Base-by-base conservation (phyloP, 2,329 filamentous ascomycete species). In the Trichoderma aggressivum region DNA sequence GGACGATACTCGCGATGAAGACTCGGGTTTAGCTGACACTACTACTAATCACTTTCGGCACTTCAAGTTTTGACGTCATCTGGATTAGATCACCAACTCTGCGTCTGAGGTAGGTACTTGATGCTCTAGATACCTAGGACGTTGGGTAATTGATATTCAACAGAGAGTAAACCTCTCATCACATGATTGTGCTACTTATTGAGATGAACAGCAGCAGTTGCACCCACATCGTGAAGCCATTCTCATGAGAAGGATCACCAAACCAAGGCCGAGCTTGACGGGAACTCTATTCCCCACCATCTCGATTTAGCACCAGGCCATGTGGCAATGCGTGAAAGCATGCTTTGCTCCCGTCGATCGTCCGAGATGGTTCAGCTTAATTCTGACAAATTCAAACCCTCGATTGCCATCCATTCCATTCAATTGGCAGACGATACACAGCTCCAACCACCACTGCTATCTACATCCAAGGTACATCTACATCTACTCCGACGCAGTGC, bases 241-340 rank as follows among this genome's bases (percentile, higher is more conserved):
- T 53, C n/a, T 16, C 11, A 39, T 50, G 61, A 63, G 12, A 59
- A 53, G 8, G 10, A 21, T 53, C 5, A 6, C 12, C 18, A 32
- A 32, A 50, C n/a, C 14, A 16, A 21, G 26, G 61, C 36, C 50
- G n/a, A 10, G 63, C 30, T n/a, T n/a, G 47, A 63, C 26, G 39
- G 59, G 47, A 60, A 68, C 55, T 50, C 10, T 68, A 28, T 34
- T 36, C 67, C 43, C 67, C 58, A 62, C 63, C 34, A n/a, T 30
- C 53, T 66, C 34, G 32, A 56, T 36, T 62, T 62, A 53, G 58
- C 67, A 62, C 47, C 47, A 53, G n/a, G 47, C 30, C 30, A 39
- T 70, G 30, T 11, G 67, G 28, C 39, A 55, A 39, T 28, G 32
- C 43, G 16, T n/a, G 11, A 56, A 43, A 56, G 53, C 7, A 24